Base-by-base conservation (phyloP, 257 asterid species). In the Jasminum sambac region DNA sequence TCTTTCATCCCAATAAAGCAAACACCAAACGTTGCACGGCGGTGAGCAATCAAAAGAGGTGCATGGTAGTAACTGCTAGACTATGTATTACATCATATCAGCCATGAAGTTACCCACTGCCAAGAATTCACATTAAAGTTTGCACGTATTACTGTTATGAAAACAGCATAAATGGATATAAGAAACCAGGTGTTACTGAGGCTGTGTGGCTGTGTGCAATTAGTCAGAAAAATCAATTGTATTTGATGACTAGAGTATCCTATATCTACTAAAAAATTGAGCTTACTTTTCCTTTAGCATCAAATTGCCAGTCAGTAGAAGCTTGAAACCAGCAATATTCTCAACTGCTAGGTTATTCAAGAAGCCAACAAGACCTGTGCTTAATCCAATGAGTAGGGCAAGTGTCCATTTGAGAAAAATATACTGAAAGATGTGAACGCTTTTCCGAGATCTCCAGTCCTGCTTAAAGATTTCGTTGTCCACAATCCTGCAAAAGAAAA, bases 381-480 rank as follows among this genome's bases (percentile, higher is more conserved):
- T 21, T 74, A 87, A 67, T 64, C 98, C 98, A 57, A 91, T 91
- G 73, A 89, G 96, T 75, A 94, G 96, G 44, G 90, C 91, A 63
- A 94, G 95, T 40, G 96, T 80, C 98, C 98, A 94, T 78, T 94
- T 94, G 59, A 88, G 89, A 70, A 86, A 83, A 66, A 94, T 65
- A 78, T 89, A 94, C 85, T 94, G 97, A 82, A 74, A 78, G 63
- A 94, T 91, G 77, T 91, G 82, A 34, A 77, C 76, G 77, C 72
- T 85, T 74, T 85, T 90, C 84, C 98, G 82, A 46, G 97, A 85
- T 74, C 98, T 89, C 98, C 96, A 94, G 70, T 94, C 97, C 83
- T 94, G 92, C 87, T 89, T 94, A 75, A 94, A 85, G 46, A 94
- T 85, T 63, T 94, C 95, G 43, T 94, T 94, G 79, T 94, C 98